phyloP scores from a whole-genome alignment of 176 grass and related monocot genomes.

The Triticum monococcum region DNA sequence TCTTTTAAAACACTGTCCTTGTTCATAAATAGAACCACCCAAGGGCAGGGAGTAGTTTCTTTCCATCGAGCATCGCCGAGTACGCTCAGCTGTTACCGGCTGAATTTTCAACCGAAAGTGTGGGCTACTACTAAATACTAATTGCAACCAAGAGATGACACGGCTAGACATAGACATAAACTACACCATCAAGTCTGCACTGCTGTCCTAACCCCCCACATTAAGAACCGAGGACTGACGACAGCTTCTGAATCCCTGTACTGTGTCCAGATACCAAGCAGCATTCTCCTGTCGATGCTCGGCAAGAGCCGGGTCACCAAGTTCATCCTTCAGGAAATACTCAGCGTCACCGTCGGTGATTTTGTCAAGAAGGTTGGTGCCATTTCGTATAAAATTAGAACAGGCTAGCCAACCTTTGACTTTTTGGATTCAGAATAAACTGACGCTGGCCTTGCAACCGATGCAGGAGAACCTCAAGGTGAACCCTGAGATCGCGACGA shows the following conservation, averaged over 20 bases:
- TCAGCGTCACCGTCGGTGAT: constrained; percentile 58
- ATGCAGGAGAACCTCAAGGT: constrained; percentile 62
- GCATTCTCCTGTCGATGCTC: constrained; percentile 65
- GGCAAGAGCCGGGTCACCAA: constrained; percentile 74
- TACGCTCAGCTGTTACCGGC: constrained; percentile 22
- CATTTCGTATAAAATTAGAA: background rate
- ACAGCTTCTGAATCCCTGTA: background rate
- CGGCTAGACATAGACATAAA: background rate
- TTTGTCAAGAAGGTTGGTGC: constrained; percentile 62
- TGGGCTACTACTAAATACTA: constrained; percentile 42
- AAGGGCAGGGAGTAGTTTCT: background rate
- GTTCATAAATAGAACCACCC: background rate
- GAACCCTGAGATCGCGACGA: constrained; percentile 57
- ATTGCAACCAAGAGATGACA: constrained; percentile 20
- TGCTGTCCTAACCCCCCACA: background rate
- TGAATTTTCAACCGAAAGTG: constrained; percentile 32
- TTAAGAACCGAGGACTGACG: background rate
- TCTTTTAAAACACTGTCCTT: constrained; percentile 3
- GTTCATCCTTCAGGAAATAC: constrained; percentile 70
- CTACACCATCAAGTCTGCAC: constrained; percentile 12
- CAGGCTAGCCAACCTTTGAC: background rate
- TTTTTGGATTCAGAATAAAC: background rate
- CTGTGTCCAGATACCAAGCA: constrained; percentile 57
- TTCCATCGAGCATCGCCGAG: constrained; percentile 17
- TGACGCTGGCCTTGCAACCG: constrained; percentile 1